Evolutionary conservation across 2,329 filamentous ascomycete species (phyloP), one percentile per base, ranked within the genome.

Genomic region (Aspergillus sergii): DNA sequence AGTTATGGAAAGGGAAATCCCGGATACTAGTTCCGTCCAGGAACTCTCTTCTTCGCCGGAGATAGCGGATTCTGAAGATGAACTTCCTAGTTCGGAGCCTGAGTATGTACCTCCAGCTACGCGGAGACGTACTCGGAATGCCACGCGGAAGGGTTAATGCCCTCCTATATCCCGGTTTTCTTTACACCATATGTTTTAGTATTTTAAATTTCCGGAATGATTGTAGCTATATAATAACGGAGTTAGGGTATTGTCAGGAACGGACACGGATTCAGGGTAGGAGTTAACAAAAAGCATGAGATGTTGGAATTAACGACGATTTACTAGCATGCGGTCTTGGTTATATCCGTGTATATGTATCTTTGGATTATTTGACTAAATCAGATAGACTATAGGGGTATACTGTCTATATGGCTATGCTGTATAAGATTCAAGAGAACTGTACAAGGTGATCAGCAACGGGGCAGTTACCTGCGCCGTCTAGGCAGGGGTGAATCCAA

Each of bases 401-500:
- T 58, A 41, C 21, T 50, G 10, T 36, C 21, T 46, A 23, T 48
- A 48, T 30, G 23, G 28, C 21, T 23, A 45, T 48, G 14, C 34
- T 10, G 16, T 48, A 36, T 21, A 23, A 3, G 28, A 10, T 12
- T 36, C 23, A 34, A 32, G 56, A 23, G 19, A 26, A 19, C 26
- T 50, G 46, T 50, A 50, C 46, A 30, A 28, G 46, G 16, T 30
- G 23, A 26, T 39, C 43, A 34, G 26, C 11, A 41, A 21, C 10
- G 21, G 9, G 51, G 21, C 30, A 23, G 51, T 21, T 23, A 63
- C 41, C 63, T 60, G 45, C 66, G 63, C 34, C 66, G 59, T 36
- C 66, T 62, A 57, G 64, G 58, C 58, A 64, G 66, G 23, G 73
- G 73, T 8, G 74, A 74, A 19, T 71, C 71, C 16, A 58, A 36